phyloP scores from a whole-genome alignment of 345 rosid genomes.

The Erodium maritimum region DNA sequence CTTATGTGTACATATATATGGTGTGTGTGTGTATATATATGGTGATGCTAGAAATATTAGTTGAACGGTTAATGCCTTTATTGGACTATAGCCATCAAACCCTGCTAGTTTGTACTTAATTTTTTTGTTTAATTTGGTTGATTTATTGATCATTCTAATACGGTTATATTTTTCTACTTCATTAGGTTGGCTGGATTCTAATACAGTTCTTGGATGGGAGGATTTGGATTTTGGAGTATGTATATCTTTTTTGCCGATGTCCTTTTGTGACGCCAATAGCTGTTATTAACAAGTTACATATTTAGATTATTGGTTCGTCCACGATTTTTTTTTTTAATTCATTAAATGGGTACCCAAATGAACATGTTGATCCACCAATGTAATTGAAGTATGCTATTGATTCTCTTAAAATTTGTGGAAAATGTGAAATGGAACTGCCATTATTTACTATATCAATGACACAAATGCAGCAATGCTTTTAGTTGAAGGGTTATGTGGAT shows the following conservation, averaged over 20 bases:
- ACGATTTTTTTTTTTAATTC: not conserved
- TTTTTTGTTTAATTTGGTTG: not conserved
- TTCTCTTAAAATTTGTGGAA: not conserved
- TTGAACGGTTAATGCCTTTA: not conserved
- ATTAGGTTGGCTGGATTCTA: slow-evolving; percentile 46
- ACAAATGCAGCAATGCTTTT: no score
- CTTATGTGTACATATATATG: no score
- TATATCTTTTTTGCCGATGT: slow-evolving; percentile 12
- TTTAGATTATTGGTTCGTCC: not conserved
- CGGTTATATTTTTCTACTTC: slow-evolving; percentile 6
- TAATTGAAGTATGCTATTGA: not conserved
- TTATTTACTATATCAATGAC: not conserved
- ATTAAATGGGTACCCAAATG: not conserved
- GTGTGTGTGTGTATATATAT: no score
- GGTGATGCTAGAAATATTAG: not conserved
- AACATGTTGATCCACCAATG: not conserved
- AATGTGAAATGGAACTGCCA: not conserved
- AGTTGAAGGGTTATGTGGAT: not conserved
- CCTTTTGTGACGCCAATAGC: not conserved
- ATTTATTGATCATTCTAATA: slow-evolving; percentile 7
- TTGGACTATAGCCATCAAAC: not conserved
- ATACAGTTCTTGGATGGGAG: slow-evolving; percentile 27
- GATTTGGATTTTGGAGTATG: slow-evolving; percentile 60
- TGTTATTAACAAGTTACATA: not conserved
- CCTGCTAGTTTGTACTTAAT: not conserved